Conservation (phyloP, 1,284 basidiomycete species). For the Neolentinus lepideus region DNA sequence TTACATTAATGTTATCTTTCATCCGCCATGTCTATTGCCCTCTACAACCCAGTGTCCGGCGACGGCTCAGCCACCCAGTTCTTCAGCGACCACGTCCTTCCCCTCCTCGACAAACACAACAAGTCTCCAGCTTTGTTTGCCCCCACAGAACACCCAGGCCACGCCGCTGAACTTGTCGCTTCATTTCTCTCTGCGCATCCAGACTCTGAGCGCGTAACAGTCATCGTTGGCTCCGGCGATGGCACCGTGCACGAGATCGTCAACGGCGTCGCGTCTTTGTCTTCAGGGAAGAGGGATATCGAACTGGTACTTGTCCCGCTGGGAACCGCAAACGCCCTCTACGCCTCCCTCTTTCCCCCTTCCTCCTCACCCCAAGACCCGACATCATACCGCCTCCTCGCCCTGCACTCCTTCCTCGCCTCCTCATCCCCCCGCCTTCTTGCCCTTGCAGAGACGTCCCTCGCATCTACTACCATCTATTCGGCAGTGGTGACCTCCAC, state of each 20-base stretch:
- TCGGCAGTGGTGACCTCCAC: conserved; percentile 67
- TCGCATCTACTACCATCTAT: conserved; percentile 25
- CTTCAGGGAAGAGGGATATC: conserved; percentile 18
- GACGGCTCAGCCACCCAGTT: conserved; percentile 34
- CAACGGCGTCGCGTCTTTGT: no score
- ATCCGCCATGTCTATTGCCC: conserved; percentile 30
- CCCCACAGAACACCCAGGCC: conserved; percentile 43
- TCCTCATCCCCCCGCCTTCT: conserved; percentile 33
- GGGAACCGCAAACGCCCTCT: conserved; percentile 96
- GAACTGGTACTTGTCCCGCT: conserved; percentile 60
- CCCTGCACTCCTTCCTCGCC: conserved; percentile 41
- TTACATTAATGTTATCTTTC: no score
- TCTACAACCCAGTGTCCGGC: conserved; percentile 46
- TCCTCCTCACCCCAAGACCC: conserved; percentile 18
- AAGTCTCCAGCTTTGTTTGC: conserved; percentile 32
- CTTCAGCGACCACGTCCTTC: conserved; percentile 54
- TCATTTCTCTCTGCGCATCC: conserved; percentile 26
- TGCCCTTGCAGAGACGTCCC: conserved; percentile 49
- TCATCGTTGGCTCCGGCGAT: conserved; percentile 79
- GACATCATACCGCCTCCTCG: conserved; percentile 41
- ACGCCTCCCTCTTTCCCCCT: conserved; percentile 53
- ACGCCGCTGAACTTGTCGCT: conserved; percentile 52
- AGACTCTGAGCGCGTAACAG: conserved; percentile 23
- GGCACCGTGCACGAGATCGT: conserved; percentile 88
- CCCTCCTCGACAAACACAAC: conserved; percentile 44